A percentile compares a stretch with the other conserved stretches of the same genome.
These are phyloP conservation scores for Kodamaea kaohsiungensis DNA, from an alignment of 805 yeast species.

Conservation along the genomic window DNA sequence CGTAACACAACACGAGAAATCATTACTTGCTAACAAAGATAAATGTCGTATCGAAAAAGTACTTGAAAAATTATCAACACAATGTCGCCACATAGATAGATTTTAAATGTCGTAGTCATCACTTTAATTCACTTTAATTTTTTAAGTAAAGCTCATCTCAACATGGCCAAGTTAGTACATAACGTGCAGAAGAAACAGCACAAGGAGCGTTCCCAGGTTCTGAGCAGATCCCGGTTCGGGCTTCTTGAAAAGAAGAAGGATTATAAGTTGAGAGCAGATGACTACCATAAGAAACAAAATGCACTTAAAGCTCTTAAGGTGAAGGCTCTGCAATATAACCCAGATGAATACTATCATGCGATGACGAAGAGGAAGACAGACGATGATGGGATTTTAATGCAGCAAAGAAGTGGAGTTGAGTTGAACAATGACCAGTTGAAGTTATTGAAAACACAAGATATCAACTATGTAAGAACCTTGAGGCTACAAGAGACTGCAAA, in stretches of 20 bases:
- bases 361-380: conserved; percentile 78
- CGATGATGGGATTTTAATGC: conserved; percentile 61
- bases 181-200: conserved; percentile 96
- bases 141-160: background rate
- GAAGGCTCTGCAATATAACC: conserved; percentile 76
- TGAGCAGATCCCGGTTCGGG: conserved; percentile 72
- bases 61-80: background rate
- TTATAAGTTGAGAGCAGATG: conserved; percentile 51
- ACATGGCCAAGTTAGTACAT: conserved; percentile 80
- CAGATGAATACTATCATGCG: conserved; percentile 95
- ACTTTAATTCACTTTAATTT: background rate
- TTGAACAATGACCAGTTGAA: conserved; percentile 75
- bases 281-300: conserved; percentile 59
- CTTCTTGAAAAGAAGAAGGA: conserved; percentile 83
- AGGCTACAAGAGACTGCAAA: conserved; percentile 67
- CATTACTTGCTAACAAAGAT: background rate
- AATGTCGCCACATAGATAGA: conserved; percentile 2
- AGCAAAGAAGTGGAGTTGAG: conserved; percentile 63
- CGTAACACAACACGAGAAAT: conserved; percentile 1
- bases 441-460: conserved; percentile 86
- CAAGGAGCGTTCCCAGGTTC: conserved; percentile 87
- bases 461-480: conserved; percentile 78
- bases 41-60: background rate
- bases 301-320: conserved; percentile 68
- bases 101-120: conserved; percentile 9